These are phyloP conservation scores for Sisymbrium altissimum DNA, from an alignment of 345 rosid genomes.

Conservation along the genomic window DNA sequence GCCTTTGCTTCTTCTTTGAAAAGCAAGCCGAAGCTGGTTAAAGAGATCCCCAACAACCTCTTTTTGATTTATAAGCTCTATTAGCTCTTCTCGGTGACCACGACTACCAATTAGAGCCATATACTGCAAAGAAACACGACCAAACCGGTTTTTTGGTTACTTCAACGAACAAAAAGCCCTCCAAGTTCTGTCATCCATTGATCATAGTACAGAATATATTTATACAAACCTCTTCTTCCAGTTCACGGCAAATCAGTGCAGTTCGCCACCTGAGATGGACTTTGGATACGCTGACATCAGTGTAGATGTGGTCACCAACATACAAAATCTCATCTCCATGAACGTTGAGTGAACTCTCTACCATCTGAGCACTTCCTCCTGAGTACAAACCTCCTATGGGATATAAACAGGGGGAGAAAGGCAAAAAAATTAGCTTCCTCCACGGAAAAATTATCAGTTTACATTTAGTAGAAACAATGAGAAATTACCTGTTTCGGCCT, in stretches of 20 bases:
- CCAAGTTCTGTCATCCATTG: neutral
- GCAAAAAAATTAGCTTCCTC: neutral
- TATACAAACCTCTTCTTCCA: constrained; percentile 79
- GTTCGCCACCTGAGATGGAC: constrained; percentile 95
- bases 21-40: constrained; percentile 87
- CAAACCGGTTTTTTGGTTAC: neutral
- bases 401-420: constrained; percentile 11
- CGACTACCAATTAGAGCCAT: constrained; percentile 75
- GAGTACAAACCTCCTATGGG: constrained; percentile 80
- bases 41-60: constrained; percentile 91
- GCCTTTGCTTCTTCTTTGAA: constrained; percentile 65
- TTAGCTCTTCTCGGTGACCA: constrained; percentile 54
- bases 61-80: constrained; percentile 86
- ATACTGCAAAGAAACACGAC: constrained; percentile 52
- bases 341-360: constrained; percentile 76
- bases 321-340: constrained; percentile 96
- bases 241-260: constrained; percentile 85
- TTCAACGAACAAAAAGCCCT: neutral
- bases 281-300: constrained; percentile 95
- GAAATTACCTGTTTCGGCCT: constrained; percentile 66
- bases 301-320: constrained; percentile 95
- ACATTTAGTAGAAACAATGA: constrained; percentile 14
- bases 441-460: neutral
- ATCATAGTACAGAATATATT: neutral
- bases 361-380: constrained; percentile 96